Conservation (phyloP, 371 early-diverging fungal genomes). For the Apophysomyces sp. region DNA sequence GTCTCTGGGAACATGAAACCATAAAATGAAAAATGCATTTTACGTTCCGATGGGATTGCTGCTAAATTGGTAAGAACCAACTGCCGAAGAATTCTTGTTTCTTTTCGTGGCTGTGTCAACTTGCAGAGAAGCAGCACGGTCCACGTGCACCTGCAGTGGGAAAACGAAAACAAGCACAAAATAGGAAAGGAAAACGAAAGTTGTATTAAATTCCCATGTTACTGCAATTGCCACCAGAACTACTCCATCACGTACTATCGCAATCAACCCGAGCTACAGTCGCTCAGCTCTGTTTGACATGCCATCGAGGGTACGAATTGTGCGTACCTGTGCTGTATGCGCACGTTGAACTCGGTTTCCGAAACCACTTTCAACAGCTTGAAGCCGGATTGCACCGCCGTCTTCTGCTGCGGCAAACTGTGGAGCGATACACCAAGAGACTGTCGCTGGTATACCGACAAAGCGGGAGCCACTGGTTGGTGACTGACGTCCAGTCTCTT, state of each 20-base stretch:
- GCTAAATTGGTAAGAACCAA: no score
- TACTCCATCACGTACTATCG: constrained; percentile 19
- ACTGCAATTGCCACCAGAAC: constrained; percentile 25
- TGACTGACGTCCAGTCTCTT: constrained; percentile 13
- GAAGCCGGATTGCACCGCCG: constrained; percentile 19
- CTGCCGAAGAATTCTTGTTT: no score
- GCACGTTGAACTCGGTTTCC: constrained; percentile 32
- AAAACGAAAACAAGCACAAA: no score
- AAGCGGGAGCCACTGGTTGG: constrained; percentile 30
- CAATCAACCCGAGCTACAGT: constrained; percentile 23
- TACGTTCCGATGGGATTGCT: no score
- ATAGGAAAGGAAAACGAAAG: neutral
- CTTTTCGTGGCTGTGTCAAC: no score
- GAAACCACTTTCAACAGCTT: constrained; percentile 32
- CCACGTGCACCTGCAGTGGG: no score
- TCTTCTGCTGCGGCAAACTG: constrained; percentile 15
- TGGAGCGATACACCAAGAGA: constrained; percentile 18
- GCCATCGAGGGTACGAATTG: constrained; percentile 19
- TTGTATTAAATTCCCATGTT: neutral
- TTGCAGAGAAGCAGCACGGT: no score
- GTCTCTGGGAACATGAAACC: no score
- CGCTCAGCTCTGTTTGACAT: constrained; percentile 29
- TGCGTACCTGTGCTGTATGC: constrained; percentile 37
- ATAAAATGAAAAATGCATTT: no score
- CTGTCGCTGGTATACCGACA: constrained; percentile 36